phyloP scores from a whole-genome alignment of 345 rosid species.

The Pistacia vera region DNA sequence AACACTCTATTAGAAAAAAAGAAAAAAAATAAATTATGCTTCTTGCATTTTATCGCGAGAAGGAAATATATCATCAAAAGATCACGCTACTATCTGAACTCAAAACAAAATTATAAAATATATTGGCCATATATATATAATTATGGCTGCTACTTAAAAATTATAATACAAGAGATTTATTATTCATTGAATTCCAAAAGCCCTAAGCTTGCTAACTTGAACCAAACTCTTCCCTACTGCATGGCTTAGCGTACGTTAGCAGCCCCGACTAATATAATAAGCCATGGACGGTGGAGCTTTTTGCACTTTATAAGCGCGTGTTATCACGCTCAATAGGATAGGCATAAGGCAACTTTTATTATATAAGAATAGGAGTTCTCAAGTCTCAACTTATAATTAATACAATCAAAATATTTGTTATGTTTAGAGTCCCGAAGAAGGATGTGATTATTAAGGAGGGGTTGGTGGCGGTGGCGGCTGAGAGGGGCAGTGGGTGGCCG shows the following conservation, averaged over 20 bases:
- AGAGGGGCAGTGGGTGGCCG: neutral
- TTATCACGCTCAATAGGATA: neutral
- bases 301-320: constrained; percentile 1
- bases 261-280: neutral
- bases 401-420: too few species aligned
- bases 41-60: too few species aligned
- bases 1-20: too few species aligned
- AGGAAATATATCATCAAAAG: too few species aligned
- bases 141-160: neutral
- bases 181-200: neutral
- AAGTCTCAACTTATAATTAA: too few species aligned
- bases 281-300: constrained; percentile 2
- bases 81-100: neutral
- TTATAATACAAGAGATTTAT: neutral
- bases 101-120: neutral
- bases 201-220: neutral
- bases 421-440: neutral
- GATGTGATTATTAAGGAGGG: neutral
- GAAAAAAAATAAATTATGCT: too few species aligned
- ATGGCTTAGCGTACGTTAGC: neutral
- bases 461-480: neutral
- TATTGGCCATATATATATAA: neutral
- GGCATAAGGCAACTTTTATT: too few species aligned
- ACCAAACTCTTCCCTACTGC: neutral
- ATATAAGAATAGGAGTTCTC: too few species aligned